These are phyloP conservation scores for Simplicillium sp. DNA, from an alignment of 2,329 filamentous ascomycete species.

Conservation along the genomic window DNA sequence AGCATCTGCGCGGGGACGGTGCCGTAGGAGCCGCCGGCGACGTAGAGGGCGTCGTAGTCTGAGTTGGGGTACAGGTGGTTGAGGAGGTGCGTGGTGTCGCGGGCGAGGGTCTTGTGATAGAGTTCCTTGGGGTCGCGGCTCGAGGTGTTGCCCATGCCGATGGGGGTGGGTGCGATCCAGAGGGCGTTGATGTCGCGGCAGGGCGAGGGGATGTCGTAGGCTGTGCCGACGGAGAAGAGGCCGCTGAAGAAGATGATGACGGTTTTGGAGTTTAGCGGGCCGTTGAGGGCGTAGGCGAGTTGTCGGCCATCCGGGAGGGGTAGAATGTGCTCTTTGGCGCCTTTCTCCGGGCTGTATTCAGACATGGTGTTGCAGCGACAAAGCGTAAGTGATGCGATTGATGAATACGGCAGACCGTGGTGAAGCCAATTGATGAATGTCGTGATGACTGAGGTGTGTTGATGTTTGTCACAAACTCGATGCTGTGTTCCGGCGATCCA, in stretches of 20 bases:
- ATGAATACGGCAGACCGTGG: no score
- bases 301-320: slow-evolving; percentile 7
- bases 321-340: slow-evolving; percentile 10
- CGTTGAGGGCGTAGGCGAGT: slow-evolving; percentile 13
- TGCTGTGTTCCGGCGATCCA: no score
- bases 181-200: slow-evolving; percentile 5
- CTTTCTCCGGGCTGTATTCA: slow-evolving; percentile 4
- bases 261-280: slow-evolving; percentile 8
- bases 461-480: no score
- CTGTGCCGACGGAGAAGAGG: slow-evolving; percentile 12
- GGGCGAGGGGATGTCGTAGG: slow-evolving; percentile 8
- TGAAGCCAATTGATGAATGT: no score
- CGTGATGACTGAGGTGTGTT: no score
- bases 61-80: slow-evolving; percentile 8
- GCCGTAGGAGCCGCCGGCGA: slow-evolving; percentile 13
- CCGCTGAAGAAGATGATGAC: slow-evolving; percentile 13
- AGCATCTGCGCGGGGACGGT: slow-evolving; percentile 14
- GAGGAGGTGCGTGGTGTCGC: slow-evolving; percentile 9
- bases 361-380: no score
- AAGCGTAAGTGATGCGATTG: no score
- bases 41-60: slow-evolving; percentile 8
- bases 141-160: slow-evolving; percentile 10
- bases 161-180: slow-evolving; percentile 11
- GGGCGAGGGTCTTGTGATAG: slow-evolving; percentile 8
- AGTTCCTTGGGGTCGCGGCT: slow-evolving; percentile 3